Base-by-base conservation (phyloP, 2,329 filamentous ascomycete genomes). In the Aureobasidium musti region DNA sequence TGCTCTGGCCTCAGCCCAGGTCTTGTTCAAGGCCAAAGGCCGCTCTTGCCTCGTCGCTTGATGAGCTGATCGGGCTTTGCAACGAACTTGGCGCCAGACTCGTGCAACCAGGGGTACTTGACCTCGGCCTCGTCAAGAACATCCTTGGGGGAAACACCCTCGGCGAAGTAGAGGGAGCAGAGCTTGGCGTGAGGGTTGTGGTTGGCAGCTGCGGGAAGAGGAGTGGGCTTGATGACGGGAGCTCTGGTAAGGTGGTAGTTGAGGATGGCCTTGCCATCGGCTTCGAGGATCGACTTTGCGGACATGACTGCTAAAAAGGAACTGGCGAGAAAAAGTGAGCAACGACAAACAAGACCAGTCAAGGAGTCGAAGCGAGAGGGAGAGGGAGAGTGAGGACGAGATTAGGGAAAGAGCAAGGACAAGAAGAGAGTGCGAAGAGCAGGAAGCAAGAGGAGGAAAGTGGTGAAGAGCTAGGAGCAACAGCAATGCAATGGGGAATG, bases 181-280 rank as follows among this genome's bases (percentile, higher is more conserved):
- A 98, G 88, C 82, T 91, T 94, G 74, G 93, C 84, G 69, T 95
- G 89, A 73, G 95, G 84, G 84, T 98, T 98, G 89, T 99, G 95
- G 80, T 87, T 95, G 71, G 90, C 81, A 71, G 91, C 85, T 72
- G 86, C 79, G 74, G 93, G 91, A 67, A 98, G 92, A 82, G 95
- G 92, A 77, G 92, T 94, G 73, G 94, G 91, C 90, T 97, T 98
- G 88, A 99, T 97, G 80, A 96, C 90, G 72, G 92, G 89, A 74
- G 95, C 92, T 79, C 95, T 91, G 75, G 95, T 98, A 82, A 99
- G 92, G 86, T 98, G 95, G 87, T 98, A 99, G 91, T 97, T 98
- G 87, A 99, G 87, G 85, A 99, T 98, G 87, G 95, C 95, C 91
- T 99, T 99, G 88, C 95, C 95, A 85, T 99, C 95, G 86, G 94